Conservation (phyloP, 2,329 filamentous ascomycete species). For the Chaetomium sp. region DNA sequence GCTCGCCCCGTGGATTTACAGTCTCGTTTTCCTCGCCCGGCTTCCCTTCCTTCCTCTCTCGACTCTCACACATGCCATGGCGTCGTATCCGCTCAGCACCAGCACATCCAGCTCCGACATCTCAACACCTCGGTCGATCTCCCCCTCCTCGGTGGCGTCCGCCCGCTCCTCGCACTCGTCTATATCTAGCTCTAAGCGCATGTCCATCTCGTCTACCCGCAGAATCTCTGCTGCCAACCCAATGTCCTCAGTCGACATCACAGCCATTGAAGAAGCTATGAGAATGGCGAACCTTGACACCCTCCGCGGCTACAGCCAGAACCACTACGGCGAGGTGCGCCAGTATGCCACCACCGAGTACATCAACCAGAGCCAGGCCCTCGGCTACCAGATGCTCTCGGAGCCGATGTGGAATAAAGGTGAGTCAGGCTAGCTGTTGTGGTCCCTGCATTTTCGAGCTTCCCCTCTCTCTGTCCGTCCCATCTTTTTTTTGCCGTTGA, state of each 20-base stretch:
- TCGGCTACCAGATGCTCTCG: slow-evolving; percentile 62
- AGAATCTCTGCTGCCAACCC: slow-evolving; percentile 57
- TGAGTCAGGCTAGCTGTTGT: slow-evolving; percentile 40
- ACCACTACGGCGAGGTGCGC: slow-evolving; percentile 58
- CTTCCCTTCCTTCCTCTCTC: slow-evolving; percentile 28
- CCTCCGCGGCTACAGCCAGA: slow-evolving; percentile 61
- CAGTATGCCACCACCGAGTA: slow-evolving; percentile 59
- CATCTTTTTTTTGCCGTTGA: slow-evolving; percentile 3
- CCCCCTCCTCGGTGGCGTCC: slow-evolving; percentile 52
- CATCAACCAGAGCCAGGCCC: slow-evolving; percentile 53
- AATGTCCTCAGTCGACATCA: slow-evolving; percentile 58
- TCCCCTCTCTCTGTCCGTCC: slow-evolving; percentile 13
- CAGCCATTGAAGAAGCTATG: slow-evolving; percentile 61
- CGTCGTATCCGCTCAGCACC: slow-evolving; percentile 50
- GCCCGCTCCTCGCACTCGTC: slow-evolving; percentile 54
- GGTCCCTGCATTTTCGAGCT: slow-evolving; percentile 9
- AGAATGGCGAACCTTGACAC: slow-evolving; percentile 62
- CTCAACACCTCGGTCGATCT: slow-evolving; percentile 57
- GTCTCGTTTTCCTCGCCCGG: slow-evolving; percentile 27
- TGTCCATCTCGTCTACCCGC: slow-evolving; percentile 53
- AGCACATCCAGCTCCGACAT: slow-evolving; percentile 52
- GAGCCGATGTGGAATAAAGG: slow-evolving; percentile 69
- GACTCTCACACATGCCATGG: slow-evolving; percentile 42
- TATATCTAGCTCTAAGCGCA: slow-evolving; percentile 52
- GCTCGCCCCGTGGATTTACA: slow-evolving; percentile 32